phyloP scores from a whole-genome alignment of 306 rosid genomes.

The Prunus davidiana region DNA sequence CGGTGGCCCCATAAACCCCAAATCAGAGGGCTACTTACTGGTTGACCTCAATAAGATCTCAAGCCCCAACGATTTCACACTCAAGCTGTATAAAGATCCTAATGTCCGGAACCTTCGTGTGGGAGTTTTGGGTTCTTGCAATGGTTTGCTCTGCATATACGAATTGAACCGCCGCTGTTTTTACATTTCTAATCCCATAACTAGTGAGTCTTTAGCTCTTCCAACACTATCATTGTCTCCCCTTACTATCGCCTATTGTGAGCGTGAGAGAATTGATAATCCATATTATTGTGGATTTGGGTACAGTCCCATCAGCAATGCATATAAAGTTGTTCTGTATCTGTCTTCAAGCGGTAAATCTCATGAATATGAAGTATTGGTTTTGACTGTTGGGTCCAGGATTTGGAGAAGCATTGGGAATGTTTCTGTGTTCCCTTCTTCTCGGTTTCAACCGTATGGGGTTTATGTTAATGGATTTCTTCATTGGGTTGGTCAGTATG shows the following conservation, averaged over 20 bases:
- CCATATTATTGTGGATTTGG: slow-evolving; percentile 1
- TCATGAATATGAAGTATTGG: neutral
- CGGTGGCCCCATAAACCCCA: slow-evolving; percentile 1
- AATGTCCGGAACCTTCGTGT: neutral
- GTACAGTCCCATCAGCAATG: neutral
- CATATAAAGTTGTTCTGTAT: neutral
- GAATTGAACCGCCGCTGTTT: neutral
- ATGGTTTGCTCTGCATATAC: neutral
- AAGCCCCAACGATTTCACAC: neutral
- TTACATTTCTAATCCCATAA: neutral
- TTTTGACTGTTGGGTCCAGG: neutral
- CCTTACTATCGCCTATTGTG: neutral
- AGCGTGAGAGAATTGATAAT: neutral
- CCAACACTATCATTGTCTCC: neutral
- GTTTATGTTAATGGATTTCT: slow-evolving; percentile 5
- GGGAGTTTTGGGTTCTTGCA: neutral
- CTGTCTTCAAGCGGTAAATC: neutral
- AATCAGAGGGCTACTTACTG: neutral
- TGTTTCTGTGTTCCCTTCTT: neutral
- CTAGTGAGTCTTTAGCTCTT: neutral
- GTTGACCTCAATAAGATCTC: neutral
- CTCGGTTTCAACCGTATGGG: neutral
- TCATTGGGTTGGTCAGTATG: neutral
- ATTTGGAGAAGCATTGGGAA: neutral
- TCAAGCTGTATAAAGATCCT: neutral